Conservation (phyloP, 108 stramenopile species). For the Skeletonema tropicum region DNA sequence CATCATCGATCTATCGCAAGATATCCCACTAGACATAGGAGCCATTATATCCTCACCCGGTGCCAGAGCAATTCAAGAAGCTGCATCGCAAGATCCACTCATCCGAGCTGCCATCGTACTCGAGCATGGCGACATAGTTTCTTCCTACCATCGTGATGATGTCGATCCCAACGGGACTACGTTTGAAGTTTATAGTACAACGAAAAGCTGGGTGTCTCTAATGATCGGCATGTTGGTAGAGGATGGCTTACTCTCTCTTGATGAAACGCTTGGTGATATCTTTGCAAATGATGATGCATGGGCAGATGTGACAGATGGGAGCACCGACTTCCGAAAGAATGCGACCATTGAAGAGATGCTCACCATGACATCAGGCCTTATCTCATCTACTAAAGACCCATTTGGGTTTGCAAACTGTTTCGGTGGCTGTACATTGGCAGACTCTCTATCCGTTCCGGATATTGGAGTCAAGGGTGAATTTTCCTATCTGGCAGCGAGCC, state of each 20-base stretch:
- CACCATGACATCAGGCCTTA: conserved; percentile 25
- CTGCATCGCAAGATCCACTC: background rate
- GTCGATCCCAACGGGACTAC: background rate
- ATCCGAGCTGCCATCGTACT: background rate
- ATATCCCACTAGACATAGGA: background rate
- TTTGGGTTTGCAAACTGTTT: too few relatives aligned
- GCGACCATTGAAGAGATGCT: conserved; percentile 17
- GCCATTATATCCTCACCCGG: background rate
- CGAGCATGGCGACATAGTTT: conserved; percentile 5
- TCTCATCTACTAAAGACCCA: too few relatives aligned
- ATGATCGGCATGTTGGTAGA: conserved; percentile 20
- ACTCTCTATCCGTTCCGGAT: background rate
- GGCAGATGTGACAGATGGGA: conserved; percentile 18
- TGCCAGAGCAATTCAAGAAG: background rate
- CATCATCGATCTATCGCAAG: background rate
- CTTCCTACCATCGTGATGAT: conserved; percentile 11
- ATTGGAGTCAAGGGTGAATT: conserved; percentile 9
- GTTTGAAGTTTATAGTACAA: background rate
- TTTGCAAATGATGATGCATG: conserved; percentile 7
- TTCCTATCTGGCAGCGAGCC: background rate
- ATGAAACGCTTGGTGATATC: conserved; percentile 25
- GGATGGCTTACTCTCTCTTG: conserved; percentile 11
- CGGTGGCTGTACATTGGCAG: background rate
- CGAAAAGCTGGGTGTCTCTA: background rate
- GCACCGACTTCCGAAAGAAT: conserved; percentile 4